These are phyloP conservation scores for Trifolium repens DNA, from an alignment of 306 rosid genomes.

Conservation along the genomic window DNA sequence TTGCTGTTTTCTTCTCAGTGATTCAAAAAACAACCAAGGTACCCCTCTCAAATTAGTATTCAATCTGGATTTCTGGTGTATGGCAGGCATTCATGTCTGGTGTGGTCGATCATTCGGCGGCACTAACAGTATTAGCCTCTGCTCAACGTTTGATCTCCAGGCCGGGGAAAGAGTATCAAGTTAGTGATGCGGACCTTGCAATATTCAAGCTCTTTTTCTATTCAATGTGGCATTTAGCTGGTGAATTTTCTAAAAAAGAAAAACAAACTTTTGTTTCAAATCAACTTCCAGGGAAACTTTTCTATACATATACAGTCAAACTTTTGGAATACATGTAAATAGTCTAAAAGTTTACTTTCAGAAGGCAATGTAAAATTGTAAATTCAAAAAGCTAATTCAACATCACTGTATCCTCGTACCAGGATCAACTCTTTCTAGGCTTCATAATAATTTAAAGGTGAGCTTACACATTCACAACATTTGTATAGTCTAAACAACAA, in stretches of 20 bases:
- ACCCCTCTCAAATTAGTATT: neutral
- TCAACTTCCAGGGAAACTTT: too few relatives aligned
- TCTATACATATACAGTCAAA: neutral
- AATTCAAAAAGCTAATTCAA: neutral
- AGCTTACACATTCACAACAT: conserved; percentile 19
- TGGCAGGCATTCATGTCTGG: neutral
- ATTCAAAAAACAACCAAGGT: too few relatives aligned
- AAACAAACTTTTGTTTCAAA: too few relatives aligned
- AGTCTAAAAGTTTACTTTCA: neutral
- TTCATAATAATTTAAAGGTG: neutral
- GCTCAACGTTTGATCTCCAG: neutral
- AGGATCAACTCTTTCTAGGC: neutral
- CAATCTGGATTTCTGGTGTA: neutral
- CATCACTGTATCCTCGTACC: neutral
- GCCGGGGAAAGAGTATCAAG: neutral
- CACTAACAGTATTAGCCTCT: neutral
- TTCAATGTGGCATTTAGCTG: neutral
- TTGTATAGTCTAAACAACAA: conserved; percentile 13
- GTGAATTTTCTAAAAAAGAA: neutral
- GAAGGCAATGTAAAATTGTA: neutral
- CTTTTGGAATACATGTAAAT: neutral
- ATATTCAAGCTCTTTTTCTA: neutral
- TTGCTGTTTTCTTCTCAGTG: too few relatives aligned
- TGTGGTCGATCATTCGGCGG: neutral
- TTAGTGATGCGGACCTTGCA: neutral